Base-by-base conservation (phyloP, 202 grass and related monocot species). In the Miscanthus sacchariflorus region DNA sequence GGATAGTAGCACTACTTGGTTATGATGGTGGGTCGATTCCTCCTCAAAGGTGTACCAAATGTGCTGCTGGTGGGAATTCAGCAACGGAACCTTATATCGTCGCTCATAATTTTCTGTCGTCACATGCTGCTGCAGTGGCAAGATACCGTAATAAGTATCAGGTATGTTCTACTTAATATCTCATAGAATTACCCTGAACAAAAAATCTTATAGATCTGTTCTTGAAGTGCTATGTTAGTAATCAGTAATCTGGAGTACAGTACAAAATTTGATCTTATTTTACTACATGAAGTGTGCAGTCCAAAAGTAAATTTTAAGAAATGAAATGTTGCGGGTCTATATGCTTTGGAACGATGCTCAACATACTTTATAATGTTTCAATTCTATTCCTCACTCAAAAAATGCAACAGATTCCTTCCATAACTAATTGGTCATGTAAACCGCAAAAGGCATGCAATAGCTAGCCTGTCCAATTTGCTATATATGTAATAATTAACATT, bases 51-150 rank as follows among this genome's bases (percentile, higher is more conserved):
- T 97, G 95, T 68, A 97, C 90, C 9, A 71, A 86, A 48, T 97
- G 92, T 7, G 59, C 88, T 19, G 90, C 90, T 0, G 95, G 95
- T 87, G 92, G 92, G 1, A 92, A 94, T 76, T 97, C 95, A 19
- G 84, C 92, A 70, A 93, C 92, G 2, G 95, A 96, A 61, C 95
- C 95, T 35, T 96, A 96, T 70, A 91, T 92, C 81, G 95, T 91
- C 73, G 90, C 86, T 33, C 95, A 96, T 61, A 85, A 96, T 92
- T 83, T 96, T 83, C 21, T 96, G 77, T 84, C 94, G 84, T 75
- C 95, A 85, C 92, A 96, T 89, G 95, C 92, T 83, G 76, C 92
- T 71, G 86, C 92, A 36, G 95, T 94, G 56, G 90, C 90, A 82
- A 88, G 81, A 91, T 97, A 97, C 78, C 90, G 90, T 46, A 81